Evolutionary conservation across 202 grass and related monocot species (phyloP), one percentile per base, ranked within the genome.

Genomic region (Schoenoplectus triqueter): DNA sequence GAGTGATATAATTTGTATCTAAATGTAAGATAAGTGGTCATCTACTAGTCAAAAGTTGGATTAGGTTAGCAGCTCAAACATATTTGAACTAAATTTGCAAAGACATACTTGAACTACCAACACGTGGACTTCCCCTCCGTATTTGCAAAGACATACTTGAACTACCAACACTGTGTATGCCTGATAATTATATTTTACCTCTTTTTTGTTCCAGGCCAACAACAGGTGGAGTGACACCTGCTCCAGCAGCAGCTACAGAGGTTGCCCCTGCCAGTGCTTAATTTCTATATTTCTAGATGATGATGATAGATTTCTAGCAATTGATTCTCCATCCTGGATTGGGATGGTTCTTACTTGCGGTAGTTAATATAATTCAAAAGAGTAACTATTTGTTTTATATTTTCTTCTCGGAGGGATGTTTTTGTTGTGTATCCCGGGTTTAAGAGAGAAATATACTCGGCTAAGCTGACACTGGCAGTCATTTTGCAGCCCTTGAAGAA

Each of bases 151-250:
- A n/a, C n/a, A 31, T 31, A 31, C 31, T 31, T 31, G 31, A 31
- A 31, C 31, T 31, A 31, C 31, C 31, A 31, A 31, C 13, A 44
- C 10, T 2, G 7, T 9, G 11, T 57, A 52, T 50, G 20, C 21
- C 68, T 88, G 57, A 75, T 54, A 69, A 57, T 65, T 56, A 20
- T 13, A 5, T 60, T 76, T 87, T 0, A 22, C 66, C 3, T 65
- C 11, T 64, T 81, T 51, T 87, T 55, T 69, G 3, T 39, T 18
- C 8, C 86, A 97, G 94, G 51, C 94, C 94, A 80, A 97, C 94
- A 10, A 97, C 90, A 4, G 94, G 94, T 62, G 94, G 94, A 82
- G 93, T 86, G 11, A 85, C 87, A 15, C 92, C 92, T 13, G 87
- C 79, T 61, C 44, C 90, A 14, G 73, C 73, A 2, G 67, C 64